These are phyloP conservation scores for Pichia inconspicua DNA, from an alignment of 1,139 yeast species.

Conservation along the genomic window DNA sequence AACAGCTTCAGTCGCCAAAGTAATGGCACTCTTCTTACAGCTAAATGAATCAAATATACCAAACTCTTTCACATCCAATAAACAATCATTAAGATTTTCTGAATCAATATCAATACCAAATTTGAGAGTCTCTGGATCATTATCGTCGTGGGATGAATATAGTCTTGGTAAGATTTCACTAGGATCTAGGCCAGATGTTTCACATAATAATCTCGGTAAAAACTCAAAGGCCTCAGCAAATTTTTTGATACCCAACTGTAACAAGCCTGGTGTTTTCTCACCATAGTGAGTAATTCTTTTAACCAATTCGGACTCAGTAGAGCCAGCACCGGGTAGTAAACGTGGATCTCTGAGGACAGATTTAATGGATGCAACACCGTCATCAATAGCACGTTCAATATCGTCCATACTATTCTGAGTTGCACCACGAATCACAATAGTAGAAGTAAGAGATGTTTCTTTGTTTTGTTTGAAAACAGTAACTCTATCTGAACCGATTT, in stretches of 20 bases:
- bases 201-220: conserved; percentile 86
- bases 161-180: conserved; percentile 80
- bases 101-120: conserved; percentile 72
- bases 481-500: conserved; percentile 96
- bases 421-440: conserved; percentile 92
- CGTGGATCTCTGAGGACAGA: conserved; percentile 75
- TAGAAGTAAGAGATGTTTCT: conserved; percentile 68
- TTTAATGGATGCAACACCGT: conserved; percentile 89
- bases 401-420: conserved; percentile 93
- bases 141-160: conserved; percentile 65
- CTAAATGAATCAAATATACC: conserved; percentile 75
- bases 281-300: conserved; percentile 75
- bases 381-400: conserved; percentile 94
- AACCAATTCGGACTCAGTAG: conserved; percentile 86
- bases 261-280: conserved; percentile 86
- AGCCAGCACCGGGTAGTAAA: conserved; percentile 94
- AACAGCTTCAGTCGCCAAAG: conserved; percentile 94
- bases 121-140: conserved; percentile 22
- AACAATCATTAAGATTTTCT: conserved; percentile 50
- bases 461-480: conserved; percentile 80
- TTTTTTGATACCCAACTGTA: conserved; percentile 89
- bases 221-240: conserved; percentile 94
- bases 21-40: conserved; percentile 79
- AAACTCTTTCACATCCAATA: conserved; percentile 59
- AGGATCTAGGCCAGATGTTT: conserved; percentile 88